Base-by-base conservation (phyloP, 306 rosid species). In the Spatholobus suberectus region DNA sequence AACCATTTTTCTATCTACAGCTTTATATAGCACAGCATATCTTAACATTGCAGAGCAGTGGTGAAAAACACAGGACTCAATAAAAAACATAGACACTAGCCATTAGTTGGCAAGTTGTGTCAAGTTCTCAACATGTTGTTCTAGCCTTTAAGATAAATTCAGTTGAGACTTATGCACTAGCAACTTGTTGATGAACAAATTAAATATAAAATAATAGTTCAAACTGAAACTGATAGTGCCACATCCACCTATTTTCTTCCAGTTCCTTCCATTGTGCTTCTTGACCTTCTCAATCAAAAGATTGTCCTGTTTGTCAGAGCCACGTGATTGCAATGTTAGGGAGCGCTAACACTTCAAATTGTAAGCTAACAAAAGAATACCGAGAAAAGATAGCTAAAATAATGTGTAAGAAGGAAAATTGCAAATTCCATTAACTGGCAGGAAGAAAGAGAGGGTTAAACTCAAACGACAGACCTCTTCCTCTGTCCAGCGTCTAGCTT, bases 161-260 rank as follows among this genome's bases (percentile, higher is more conserved):
- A 67, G 27, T 10, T 44, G 55, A 26, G 6, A 38, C 5, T 21
- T 46, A 38, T 29, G 27, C 55, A 77, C 24, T 46, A 63, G 24
- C 18, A 81, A 77, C 17, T 69, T 4, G 51, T n/a, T 59, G 71
- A 61, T 70, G 27, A 44, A 66, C 24, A 47, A n/a, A 44, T 27
- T 26, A 51, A 52, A 40, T 9, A 49, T 35, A 23, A 2, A 52
- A n/a, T 23, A 29, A 43, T 13, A 35, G 70, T 61, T 62, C 65
- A 69, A 75, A 57, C 12, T 15, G 14, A 79, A 24, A 80, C 38
- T 58, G 47, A 17, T 58, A 66, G 4, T 81, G 62, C 70, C 21
- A 70, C 54, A 72, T 67, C 68, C 40, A 87, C 94, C 92, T 87
- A 90, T 85, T 66, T 73, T 52, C 79, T 87, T 90, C 94, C 96